A percentile compares a stretch with the other conserved stretches of the same genome.
Evolutionary conservation across 2,329 filamentous ascomycete species (phyloP).

Genomic region (Diaporthe humulicola): DNA sequence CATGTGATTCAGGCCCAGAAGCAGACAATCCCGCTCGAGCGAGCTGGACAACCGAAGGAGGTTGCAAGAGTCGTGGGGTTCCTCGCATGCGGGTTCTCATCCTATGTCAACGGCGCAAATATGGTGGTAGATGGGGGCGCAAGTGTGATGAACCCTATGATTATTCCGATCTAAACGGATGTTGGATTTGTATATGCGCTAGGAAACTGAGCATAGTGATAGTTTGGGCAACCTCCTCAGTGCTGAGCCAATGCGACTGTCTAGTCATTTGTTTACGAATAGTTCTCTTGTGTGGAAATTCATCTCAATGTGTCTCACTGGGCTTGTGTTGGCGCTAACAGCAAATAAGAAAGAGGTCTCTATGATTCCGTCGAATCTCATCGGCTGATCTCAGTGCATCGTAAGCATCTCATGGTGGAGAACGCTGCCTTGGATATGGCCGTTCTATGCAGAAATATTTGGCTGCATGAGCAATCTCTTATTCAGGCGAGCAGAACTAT

Average conservation of each 20-base stretch:
- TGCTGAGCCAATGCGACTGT: no score
- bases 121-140: constrained; percentile 73
- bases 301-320: no score
- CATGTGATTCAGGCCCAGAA: constrained; percentile 54
- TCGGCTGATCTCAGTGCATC: neutral
- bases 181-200: neutral
- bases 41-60: constrained; percentile 68
- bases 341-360: neutral
- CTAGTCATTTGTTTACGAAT: no score
- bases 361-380: neutral
- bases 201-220: neutral
- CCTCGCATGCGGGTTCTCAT: constrained; percentile 72
- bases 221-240: neutral
- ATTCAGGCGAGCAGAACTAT: no score
- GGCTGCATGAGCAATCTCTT: neutral
- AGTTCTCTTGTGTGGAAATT: neutral
- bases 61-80: constrained; percentile 73
- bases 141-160: constrained; percentile 39
- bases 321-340: no score
- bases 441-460: neutral
- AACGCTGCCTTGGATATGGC: no score
- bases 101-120: constrained; percentile 73
- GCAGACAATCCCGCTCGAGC: constrained; percentile 68
- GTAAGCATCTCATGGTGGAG: neutral
- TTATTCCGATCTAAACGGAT: constrained; percentile 27